Base-by-base conservation (phyloP, 2,329 filamentous ascomycete genomes). In the Zarea fungicola region DNA sequence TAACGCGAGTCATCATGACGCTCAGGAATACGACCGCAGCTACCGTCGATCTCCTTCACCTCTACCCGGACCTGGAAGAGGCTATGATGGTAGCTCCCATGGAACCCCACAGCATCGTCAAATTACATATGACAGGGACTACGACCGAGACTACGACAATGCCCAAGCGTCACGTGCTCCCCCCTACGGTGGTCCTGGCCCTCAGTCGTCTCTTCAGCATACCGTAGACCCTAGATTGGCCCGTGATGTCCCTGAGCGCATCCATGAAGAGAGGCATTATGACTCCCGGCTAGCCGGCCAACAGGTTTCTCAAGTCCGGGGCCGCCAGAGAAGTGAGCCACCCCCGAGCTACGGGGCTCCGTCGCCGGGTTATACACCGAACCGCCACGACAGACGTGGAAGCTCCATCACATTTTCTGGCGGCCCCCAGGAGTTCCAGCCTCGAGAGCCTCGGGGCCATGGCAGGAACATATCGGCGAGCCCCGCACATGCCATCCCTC, bases 131-230 rank as follows among this genome's bases (percentile, higher is more conserved):
- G 14, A 29, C 18, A 42, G 37, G 37, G 37, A 21, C 43, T 37
- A 23, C 34, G 25, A 3, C 19, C 37, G 18, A n/a, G n/a, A n/a
- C 10, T 61, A 64, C 25, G 61, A 61, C 4, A 60, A 56, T 45
- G 73, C 75, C 21, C 49, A 66, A 29, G 68, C 72, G 6, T 63
- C 65, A 26, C 60, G 52, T 28, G 56, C 66, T 13, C 57, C 60
- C 21, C 62, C 61, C 34, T 75, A 77, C 58, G 65, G 61, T 4
- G 54, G 75, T 18, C 73, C 76, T 1, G 60, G 70, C 4, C 67
- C 83, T 2, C 81, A 81, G 5, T 62, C 78, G 2, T 78, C 80
- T 4, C 66, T 85, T 19, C 74, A 84, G 7, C 77, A 81, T n/a
- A 81, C 80, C 4, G 69, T 81, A 22, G 80, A 84, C 52, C 77